Percentiles rank a stretch among this genome's conserved stretches.
Conservation (phyloP, 768 basidiomycete genomes). For the Asterophora lycoperdoides region DNA sequence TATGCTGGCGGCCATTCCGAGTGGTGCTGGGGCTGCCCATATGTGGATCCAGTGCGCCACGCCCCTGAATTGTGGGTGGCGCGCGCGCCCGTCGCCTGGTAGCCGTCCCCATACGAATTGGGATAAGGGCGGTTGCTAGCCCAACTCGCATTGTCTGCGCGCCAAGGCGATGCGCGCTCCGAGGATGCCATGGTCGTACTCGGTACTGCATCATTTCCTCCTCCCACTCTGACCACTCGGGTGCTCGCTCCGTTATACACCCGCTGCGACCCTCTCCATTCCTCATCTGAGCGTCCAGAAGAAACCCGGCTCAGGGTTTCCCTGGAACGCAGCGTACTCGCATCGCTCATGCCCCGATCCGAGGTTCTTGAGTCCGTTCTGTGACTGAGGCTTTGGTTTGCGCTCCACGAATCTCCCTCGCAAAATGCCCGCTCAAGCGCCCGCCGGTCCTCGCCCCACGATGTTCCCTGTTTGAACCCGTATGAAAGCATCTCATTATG, state of each 20-base stretch:
- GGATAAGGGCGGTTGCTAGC: neutral
- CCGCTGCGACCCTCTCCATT: conserved; percentile 1
- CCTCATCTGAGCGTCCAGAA: neutral
- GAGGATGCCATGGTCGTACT: neutral
- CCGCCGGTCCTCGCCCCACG: conserved; percentile 28
- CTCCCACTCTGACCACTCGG: conserved; percentile 10
- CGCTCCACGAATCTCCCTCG: conserved; percentile 5
- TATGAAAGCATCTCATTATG: conserved; percentile 26
- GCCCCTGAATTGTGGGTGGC: neutral
- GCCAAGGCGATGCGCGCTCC: conserved; percentile 1
- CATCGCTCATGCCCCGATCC: neutral
- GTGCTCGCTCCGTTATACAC: neutral
- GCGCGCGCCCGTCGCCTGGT: neutral
- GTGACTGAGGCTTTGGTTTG: neutral
- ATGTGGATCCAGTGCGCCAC: neutral
- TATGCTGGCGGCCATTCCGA: no score
- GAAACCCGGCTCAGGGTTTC: neutral
- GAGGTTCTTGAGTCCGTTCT: neutral
- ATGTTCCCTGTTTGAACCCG: conserved; percentile 26
- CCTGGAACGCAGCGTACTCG: conserved; percentile 1
- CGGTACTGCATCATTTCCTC: neutral
- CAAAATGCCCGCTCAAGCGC: conserved; percentile 23
- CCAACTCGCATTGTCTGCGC: neutral
- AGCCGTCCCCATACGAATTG: neutral
- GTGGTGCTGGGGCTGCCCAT: neutral